Evolutionary conservation across 2,329 filamentous ascomycete species (phyloP), one percentile per base, ranked within the genome.

Genomic region (Bipolaris gigantea): DNA sequence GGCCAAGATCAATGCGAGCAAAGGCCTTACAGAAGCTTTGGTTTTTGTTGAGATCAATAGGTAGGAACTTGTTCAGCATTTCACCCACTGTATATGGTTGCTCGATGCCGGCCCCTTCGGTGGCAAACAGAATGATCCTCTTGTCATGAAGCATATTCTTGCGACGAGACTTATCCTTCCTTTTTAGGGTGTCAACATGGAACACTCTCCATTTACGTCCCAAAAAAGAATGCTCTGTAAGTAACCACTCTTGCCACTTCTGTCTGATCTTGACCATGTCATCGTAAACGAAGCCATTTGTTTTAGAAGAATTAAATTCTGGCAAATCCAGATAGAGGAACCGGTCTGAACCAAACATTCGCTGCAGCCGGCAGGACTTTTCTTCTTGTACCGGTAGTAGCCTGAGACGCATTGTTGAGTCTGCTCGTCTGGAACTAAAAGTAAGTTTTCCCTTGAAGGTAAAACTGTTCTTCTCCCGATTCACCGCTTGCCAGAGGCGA

Each of bases 281-380:
- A 0, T 36, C 48, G 7, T 18, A 8, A 9, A 11, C 60, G 35
- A 63, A 67, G 6, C 60, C 46, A 6, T 41, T 30, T 1, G 57
- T 42, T 11, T 60, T 57, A 11, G 58, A 60, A 2, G 51, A 59
- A 2, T 59, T 48, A 13, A 74, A 62, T 2, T 61, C 53, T 0
- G 77, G 75, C 1, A 75, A 47, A 2, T 70, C 66, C 2, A 80
- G 53, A 36, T 76, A 76, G 1, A 81, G 59, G 18, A 80, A 76
- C 0, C 78, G 71, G 52, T 79, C 71, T 4, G 71, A 63, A 1
- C 72, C 73, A 48, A 72, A 76, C 6, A 63, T 64, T 5, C 74
- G 59, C 47, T 76, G 69, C n/a, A 76, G 65, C 0, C 69, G 68
- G 51, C 72, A 75, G 0, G 73, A 72, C 2, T 55, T 59, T 0